These are phyloP conservation scores for Trichoderma pleuroti DNA, from an alignment of 2,329 filamentous ascomycete genomes.

Conservation along the genomic window DNA sequence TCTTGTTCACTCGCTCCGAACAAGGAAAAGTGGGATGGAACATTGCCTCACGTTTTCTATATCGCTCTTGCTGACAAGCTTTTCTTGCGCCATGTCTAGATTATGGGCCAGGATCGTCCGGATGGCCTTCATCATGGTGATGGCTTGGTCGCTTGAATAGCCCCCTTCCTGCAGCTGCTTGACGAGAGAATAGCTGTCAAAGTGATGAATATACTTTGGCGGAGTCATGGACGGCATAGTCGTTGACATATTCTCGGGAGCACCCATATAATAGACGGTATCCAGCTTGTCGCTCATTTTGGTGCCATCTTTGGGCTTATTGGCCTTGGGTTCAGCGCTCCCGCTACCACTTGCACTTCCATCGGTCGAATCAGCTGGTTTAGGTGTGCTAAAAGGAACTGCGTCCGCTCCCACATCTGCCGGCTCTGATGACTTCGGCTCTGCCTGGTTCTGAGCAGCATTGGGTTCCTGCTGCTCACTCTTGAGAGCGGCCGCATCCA, in stretches of 20 bases:
- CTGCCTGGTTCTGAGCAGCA: neutral
- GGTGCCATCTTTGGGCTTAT: neutral
- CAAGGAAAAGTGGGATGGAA: neutral
- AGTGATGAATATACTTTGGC: slow-evolving; percentile 87
- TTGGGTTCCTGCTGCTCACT: neutral
- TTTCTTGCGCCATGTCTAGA: slow-evolving; percentile 73
- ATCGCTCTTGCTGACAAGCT: slow-evolving; percentile 83
- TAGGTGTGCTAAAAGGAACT: neutral
- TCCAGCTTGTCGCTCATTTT: slow-evolving; percentile 38
- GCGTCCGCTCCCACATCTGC: neutral
- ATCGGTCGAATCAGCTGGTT: neutral
- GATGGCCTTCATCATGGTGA: slow-evolving; percentile 89
- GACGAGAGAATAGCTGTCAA: slow-evolving; percentile 89
- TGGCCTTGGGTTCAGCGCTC: neutral
- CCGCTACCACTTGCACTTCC: neutral
- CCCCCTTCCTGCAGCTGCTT: slow-evolving; percentile 71
- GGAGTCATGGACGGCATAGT: slow-evolving; percentile 66
- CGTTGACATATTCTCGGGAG: slow-evolving; percentile 38
- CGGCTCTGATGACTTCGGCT: neutral
- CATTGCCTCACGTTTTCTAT: slow-evolving; percentile 66
- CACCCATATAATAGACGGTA: slow-evolving; percentile 47
- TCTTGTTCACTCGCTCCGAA: neutral
- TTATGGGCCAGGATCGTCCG: slow-evolving; percentile 73
- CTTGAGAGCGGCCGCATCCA: neutral
- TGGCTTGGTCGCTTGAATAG: slow-evolving; percentile 70